Evolutionary conservation across 176 grass and related monocot genomes (phyloP).

Genomic region (Cymbopogon citratus): DNA sequence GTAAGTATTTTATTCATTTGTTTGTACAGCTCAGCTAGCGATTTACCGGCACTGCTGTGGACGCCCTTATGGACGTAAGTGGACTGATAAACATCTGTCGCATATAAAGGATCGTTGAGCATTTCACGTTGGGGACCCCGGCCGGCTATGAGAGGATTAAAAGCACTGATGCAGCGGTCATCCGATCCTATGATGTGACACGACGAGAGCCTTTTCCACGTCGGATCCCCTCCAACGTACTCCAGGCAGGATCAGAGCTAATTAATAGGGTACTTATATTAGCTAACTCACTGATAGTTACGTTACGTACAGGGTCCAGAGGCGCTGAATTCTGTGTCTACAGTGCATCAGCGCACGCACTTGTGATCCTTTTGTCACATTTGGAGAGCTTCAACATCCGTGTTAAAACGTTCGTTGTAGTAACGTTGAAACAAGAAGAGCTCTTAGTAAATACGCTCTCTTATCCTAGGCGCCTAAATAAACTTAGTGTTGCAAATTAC

Average conservation of each 20-base stretch:
- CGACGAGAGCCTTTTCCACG: no score
- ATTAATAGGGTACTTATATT: background rate
- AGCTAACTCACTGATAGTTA: background rate
- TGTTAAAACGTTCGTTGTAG: background rate
- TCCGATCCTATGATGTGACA: no score
- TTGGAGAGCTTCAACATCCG: background rate
- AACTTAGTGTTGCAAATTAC: background rate
- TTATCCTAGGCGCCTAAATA: background rate
- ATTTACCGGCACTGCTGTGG: no score
- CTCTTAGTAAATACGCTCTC: background rate
- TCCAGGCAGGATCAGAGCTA: background rate
- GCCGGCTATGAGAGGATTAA: no score
- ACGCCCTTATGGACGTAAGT: no score
- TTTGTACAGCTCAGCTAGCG: no score
- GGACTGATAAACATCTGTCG: background rate
- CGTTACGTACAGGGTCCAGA: background rate
- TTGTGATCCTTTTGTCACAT: background rate
- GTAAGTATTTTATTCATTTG: no score
- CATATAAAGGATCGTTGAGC: background rate
- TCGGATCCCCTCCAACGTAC: no score
- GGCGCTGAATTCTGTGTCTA: background rate
- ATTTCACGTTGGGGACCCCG: slow-evolving; percentile 9
- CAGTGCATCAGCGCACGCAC: background rate
- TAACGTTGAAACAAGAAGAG: background rate
- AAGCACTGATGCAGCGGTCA: no score